Conservation (phyloP, 306 rosid genomes). For the Rubus parviflorus region DNA sequence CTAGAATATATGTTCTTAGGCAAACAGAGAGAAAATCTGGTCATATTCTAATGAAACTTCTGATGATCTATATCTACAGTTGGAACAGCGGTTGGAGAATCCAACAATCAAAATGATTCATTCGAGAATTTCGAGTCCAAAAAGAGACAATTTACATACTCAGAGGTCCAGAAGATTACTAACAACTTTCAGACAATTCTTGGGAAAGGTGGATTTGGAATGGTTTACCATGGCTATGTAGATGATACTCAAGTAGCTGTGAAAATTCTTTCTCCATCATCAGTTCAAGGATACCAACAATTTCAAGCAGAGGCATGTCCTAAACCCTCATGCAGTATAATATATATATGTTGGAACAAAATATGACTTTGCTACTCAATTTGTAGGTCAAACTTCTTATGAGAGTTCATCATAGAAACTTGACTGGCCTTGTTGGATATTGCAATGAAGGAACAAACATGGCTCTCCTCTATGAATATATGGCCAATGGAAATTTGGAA, state of each 20-base stretch:
- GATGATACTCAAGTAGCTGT: slow-evolving; percentile 56
- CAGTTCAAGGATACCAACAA: slow-evolving; percentile 45
- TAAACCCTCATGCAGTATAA: not conserved
- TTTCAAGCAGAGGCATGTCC: slow-evolving; percentile 55
- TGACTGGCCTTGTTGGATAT: slow-evolving; percentile 35
- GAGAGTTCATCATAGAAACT: slow-evolving; percentile 43
- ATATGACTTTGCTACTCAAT: not conserved
- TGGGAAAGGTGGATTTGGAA: slow-evolving; percentile 64
- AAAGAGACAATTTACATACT: slow-evolving; percentile 38
- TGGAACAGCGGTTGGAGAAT: not conserved
- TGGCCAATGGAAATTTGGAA: slow-evolving; percentile 9
- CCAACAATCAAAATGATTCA: slow-evolving; percentile 14
- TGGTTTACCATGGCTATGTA: slow-evolving; percentile 47
- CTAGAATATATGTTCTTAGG: not conserved
- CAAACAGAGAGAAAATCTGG: not conserved
- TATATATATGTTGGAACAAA: not conserved
- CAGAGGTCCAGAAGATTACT: slow-evolving; percentile 40
- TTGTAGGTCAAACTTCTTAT: slow-evolving; percentile 40
- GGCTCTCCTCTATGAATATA: slow-evolving; percentile 37
- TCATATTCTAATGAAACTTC: not conserved
- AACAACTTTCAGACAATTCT: slow-evolving; percentile 42
- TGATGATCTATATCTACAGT: not conserved
- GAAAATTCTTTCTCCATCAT: slow-evolving; percentile 47
- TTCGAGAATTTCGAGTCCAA: slow-evolving; percentile 24
- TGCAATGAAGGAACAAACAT: slow-evolving; percentile 27